A percentile compares a stretch with the other conserved stretches of the same genome.
phyloP scores from a whole-genome alignment of 2,329 filamentous ascomycete species.

The Colletotrichum sp. region DNA sequence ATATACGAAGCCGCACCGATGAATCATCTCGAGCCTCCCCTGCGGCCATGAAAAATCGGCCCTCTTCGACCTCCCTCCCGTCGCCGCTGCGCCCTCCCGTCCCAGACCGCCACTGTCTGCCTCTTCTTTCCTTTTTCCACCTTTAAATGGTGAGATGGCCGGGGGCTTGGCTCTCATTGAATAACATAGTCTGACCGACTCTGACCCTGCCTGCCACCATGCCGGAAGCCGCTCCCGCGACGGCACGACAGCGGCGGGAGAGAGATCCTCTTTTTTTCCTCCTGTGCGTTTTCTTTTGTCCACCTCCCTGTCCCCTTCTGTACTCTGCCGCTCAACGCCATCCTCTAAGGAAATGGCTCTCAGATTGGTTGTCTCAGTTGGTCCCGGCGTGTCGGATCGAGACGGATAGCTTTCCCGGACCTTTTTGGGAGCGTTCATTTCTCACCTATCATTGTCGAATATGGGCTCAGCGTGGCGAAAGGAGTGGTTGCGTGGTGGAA shows the following conservation, averaged over 20 bases:
- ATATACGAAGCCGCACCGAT: not conserved
- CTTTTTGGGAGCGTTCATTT: not conserved
- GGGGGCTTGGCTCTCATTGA: not conserved
- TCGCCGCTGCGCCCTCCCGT: slow-evolving; percentile 4
- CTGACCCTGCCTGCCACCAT: not conserved
- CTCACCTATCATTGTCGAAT: not conserved
- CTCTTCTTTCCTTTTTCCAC: slow-evolving; percentile 8
- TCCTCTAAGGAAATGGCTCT: not conserved
- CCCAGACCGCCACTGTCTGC: slow-evolving; percentile 15
- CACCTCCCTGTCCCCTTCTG: not conserved
- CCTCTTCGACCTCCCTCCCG: not conserved
- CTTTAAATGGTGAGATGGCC: not conserved
- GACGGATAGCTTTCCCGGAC: not conserved
- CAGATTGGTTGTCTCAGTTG: not conserved
- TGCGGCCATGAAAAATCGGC: not conserved
- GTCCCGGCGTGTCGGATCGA: slow-evolving; percentile 5
- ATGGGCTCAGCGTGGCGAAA: not conserved
- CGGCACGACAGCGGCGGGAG: not conserved
- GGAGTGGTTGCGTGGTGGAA: not conserved
- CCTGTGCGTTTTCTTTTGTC: not conserved
- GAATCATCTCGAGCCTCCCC: not conserved
- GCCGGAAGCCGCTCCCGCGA: slow-evolving; percentile 9
- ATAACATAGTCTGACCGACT: not conserved
- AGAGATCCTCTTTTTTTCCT: not conserved
- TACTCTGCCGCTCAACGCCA: not conserved